Conservation (phyloP, 1,284 basidiomycete species). For the Rhodofomes roseus region DNA sequence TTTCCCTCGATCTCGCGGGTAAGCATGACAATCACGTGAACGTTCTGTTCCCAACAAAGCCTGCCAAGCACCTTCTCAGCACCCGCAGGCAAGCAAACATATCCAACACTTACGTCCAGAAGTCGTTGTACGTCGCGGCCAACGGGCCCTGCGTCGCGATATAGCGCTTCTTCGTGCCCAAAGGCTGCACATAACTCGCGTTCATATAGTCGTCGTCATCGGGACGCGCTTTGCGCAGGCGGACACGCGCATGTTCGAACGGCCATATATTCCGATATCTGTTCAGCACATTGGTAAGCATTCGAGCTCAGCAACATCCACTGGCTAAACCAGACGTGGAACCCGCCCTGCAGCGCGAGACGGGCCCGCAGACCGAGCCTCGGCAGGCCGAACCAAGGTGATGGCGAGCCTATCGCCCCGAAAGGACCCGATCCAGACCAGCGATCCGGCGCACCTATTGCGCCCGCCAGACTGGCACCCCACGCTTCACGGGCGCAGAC, state of each 20-base stretch:
- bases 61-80: slow-evolving; percentile 32
- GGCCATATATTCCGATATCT: slow-evolving; percentile 96
- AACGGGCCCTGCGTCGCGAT: slow-evolving; percentile 97
- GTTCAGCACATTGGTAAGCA: slow-evolving; percentile 8
- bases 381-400: neutral
- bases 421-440: neutral
- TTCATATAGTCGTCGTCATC: slow-evolving; percentile 90
- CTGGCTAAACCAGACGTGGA: no score
- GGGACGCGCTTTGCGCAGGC: slow-evolving; percentile 46
- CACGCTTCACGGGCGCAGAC: no score
- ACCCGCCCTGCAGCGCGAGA: neutral
- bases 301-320: no score
- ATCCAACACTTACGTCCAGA: slow-evolving; percentile 90
- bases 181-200: slow-evolving; percentile 85
- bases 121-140: slow-evolving; percentile 86
- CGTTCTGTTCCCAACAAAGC: slow-evolving; percentile 78
- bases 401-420: neutral
- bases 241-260: slow-evolving; percentile 88
- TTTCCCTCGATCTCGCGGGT: slow-evolving; percentile 91
- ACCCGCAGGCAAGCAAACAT: neutral
- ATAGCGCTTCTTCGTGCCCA: slow-evolving; percentile 77
- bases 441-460: neutral
- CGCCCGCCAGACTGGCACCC: no score
- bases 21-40: slow-evolving; percentile 83
- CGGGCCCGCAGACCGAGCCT: no score